Base-by-base conservation (phyloP, 106 monocot species). In the Allium sativum region DNA sequence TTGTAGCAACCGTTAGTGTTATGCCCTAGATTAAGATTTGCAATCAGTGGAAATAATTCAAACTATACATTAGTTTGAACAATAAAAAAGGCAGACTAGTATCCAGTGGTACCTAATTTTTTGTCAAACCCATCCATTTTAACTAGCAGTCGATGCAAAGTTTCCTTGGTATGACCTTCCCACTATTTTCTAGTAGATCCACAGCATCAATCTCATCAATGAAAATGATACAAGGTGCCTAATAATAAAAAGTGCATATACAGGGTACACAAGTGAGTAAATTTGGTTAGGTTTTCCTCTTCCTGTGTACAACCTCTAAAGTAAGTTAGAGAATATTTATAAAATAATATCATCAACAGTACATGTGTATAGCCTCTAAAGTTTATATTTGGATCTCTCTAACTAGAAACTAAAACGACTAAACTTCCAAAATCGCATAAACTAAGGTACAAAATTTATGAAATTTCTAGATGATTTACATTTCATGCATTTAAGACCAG, bases 91-190 rank as follows among this genome's bases (percentile, higher is more conserved):
- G 31, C 12, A 41, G 12, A 18, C 48, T 17, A 18, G 15, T 60
- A 18, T 10, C 0, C 20, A 47, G 31, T 58, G 59, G 42, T 70
- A 96, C 95, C 84, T 98, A 91, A 72, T 98, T 98, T 69, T 98
- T 91, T 72, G n/a, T 98, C 91, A 88, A 98, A 98, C n/a, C 96
- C 96, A 78, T 98, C 96, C 96, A 98, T 91, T 78, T 98, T 91
- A 48, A 98, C 96, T 55, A 98, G 91, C 19, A 98, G 80, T 47
- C 91, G 96, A 78, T 98, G 91, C 67, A 98, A 78, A 31, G 91
- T 98, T 67, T 91, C 91, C 80, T 98, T 98, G 11, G 95, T 82
- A 70, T 96, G 95, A 11, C 95, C 95, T 80, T 96, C 95, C 95
- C 95, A 96, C 69, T 96, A 90, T 62, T 96, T 96, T 74, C 95